A percentile compares a stretch with the other conserved stretches of the same genome.
phyloP scores from a whole-genome alignment of 176 grass and related monocot genomes.

The Poa annua region DNA sequence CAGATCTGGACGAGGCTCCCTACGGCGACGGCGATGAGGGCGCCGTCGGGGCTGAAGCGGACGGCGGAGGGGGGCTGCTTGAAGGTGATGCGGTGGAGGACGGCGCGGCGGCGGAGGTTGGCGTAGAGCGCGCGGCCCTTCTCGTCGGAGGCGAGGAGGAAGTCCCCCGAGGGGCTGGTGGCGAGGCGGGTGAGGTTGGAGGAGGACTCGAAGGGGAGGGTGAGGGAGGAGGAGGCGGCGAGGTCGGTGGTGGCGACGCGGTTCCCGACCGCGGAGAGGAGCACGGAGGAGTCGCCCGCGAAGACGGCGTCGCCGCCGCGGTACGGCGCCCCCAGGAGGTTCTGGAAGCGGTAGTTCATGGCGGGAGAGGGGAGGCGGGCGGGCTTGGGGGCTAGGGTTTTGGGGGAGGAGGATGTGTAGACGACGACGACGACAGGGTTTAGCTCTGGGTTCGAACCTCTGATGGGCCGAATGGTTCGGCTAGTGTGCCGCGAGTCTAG shows the following conservation, averaged over 20 bases:
- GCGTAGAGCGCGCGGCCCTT: constrained; percentile 63
- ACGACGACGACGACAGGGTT: constrained; percentile 20
- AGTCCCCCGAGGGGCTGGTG: constrained; percentile 64
- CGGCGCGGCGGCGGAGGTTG: constrained; percentile 70
- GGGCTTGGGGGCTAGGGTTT: constrained; percentile 56
- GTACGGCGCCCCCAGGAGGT: constrained; percentile 91
- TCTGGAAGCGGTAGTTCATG: constrained; percentile 98
- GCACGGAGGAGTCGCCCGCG: constrained; percentile 59
- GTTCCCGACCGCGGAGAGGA: constrained; percentile 81
- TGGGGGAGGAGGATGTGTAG: background rate
- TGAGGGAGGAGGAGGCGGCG: constrained; percentile 60
- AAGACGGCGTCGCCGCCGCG: constrained; percentile 90
- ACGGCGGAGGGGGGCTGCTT: constrained; percentile 62
- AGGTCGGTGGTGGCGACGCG: constrained; percentile 83
- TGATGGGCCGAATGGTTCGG: constrained; percentile 17
- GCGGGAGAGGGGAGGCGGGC: constrained; percentile 5
- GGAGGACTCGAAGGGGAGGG: constrained; percentile 88
- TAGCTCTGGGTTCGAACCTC: background rate
- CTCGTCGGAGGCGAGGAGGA: constrained; percentile 67
- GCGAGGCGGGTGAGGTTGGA: constrained; percentile 73
- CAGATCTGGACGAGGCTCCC: constrained; percentile 89
- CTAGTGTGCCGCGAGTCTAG: background rate
- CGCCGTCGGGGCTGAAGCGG: constrained; percentile 77
- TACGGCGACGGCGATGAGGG: constrained; percentile 77
- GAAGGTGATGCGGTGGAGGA: constrained; percentile 83